A percentile compares a stretch with the other conserved stretches of the same genome.
These are phyloP conservation scores for Zychaea mexicana DNA, from an alignment of 371 early-diverging fungal species.

Conservation along the genomic window DNA sequence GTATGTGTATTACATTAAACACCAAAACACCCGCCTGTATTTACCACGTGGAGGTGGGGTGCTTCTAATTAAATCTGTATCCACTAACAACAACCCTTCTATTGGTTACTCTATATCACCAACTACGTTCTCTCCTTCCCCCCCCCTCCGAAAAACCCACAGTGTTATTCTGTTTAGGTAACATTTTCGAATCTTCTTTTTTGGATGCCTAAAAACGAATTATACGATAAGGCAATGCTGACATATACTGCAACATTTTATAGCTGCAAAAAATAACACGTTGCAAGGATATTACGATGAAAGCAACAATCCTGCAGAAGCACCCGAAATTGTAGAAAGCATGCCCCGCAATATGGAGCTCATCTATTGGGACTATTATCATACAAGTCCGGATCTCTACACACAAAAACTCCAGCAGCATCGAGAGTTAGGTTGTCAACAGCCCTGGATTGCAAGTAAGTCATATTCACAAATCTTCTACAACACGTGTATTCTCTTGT, in stretches of 20 bases:
- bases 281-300: slow-evolving; percentile 81
- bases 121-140: background rate
- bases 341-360: slow-evolving; percentile 73
- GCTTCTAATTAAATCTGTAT: no score
- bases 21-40: no score
- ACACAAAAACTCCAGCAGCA: slow-evolving; percentile 79
- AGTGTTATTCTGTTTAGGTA: slow-evolving; percentile 70
- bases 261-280: slow-evolving; percentile 77
- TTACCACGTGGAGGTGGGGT: no score
- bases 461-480: no score
- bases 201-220: background rate
- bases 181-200: background rate
- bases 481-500: no score
- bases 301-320: slow-evolving; percentile 53
- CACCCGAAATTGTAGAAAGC: slow-evolving; percentile 55
- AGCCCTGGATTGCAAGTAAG: slow-evolving; percentile 79
- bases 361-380: slow-evolving; percentile 90
- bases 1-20: slow-evolving; percentile 58
- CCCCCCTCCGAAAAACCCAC: background rate
- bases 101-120: background rate
- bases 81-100: no score
- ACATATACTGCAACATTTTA: background rate
- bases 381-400: slow-evolving; percentile 71
- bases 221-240: background rate
- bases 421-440: slow-evolving; percentile 74